These are phyloP conservation scores for Dujonia santamariae DNA, from an alignment of 1,139 yeast genomes.

Conservation along the genomic window DNA sequence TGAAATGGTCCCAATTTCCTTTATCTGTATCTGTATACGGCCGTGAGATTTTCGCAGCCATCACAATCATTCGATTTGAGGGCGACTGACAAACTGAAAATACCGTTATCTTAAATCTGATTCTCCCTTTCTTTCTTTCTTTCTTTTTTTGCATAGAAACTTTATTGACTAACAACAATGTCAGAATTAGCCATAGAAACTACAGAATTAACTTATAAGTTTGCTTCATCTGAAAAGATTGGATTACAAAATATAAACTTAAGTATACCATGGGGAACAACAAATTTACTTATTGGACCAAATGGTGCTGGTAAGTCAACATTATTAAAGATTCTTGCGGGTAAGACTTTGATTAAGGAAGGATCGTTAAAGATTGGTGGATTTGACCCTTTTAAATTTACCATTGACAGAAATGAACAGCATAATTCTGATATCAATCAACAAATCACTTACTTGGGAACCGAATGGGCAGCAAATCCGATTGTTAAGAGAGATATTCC, in stretches of 20 bases:
- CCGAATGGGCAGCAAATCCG: constrained; percentile 96
- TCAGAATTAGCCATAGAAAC: constrained; percentile 57
- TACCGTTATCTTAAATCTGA: not conserved
- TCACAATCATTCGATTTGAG: too few relatives aligned
- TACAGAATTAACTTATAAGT: constrained; percentile 63
- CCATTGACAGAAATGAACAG: constrained; percentile 36
- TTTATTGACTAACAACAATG: constrained; percentile 1
- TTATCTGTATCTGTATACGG: too few relatives aligned
- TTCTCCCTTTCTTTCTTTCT: constrained; percentile 11
- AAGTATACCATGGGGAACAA: constrained; percentile 63
- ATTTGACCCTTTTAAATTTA: constrained; percentile 78
- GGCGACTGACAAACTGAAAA: constrained; percentile 5
- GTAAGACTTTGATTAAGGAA: constrained; percentile 77
- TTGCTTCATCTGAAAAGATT: constrained; percentile 57
- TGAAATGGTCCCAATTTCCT: too few relatives aligned
- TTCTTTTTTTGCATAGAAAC: too few relatives aligned
- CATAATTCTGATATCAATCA: constrained; percentile 45
- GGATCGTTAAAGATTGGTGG: constrained; percentile 75
- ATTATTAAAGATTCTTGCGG: constrained; percentile 76
- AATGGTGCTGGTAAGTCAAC: constrained; percentile 98
- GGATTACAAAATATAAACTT: constrained; percentile 68
- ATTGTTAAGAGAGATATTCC: constrained; percentile 89
- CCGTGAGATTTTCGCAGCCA: too few relatives aligned
- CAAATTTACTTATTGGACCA: constrained; percentile 83
- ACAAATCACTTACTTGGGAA: constrained; percentile 76